phyloP scores from a whole-genome alignment of 1,284 basidiomycete genomes.

The Earliella scabrosa region DNA sequence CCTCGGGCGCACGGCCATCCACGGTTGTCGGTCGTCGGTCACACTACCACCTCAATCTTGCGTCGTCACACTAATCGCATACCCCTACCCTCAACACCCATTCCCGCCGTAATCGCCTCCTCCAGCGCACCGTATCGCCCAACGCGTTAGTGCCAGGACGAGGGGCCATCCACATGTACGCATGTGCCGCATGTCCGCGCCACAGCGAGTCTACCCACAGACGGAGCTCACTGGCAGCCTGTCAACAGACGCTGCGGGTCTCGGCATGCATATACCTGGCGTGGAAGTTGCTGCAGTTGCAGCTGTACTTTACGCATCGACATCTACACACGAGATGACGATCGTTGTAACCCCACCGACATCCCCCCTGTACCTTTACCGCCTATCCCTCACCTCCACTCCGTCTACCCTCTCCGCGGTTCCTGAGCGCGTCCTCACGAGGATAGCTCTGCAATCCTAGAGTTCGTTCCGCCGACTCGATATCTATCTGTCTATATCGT shows the following conservation, averaged over 20 bases:
- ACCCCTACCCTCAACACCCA: not conserved
- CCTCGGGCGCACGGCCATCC: constrained; percentile 15
- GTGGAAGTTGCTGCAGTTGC: not conserved
- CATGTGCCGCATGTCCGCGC: constrained; percentile 3
- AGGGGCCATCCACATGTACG: not conserved
- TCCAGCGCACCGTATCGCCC: constrained; percentile 1
- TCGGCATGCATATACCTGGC: not conserved
- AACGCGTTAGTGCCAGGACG: not conserved
- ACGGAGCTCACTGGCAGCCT: not conserved
- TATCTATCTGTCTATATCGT: not conserved
- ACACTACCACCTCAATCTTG: constrained; percentile 22
- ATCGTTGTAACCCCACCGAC: not conserved
- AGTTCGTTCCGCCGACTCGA: too few species aligned
- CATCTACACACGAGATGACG: not conserved
- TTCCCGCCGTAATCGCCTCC: constrained; percentile 1
- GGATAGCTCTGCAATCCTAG: too few species aligned
- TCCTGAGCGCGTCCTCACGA: not conserved
- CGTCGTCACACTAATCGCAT: constrained; percentile 9
- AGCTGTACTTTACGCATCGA: constrained; percentile 1
- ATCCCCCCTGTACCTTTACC: not conserved
- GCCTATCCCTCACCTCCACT: not conserved
- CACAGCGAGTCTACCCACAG: not conserved
- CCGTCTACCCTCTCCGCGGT: not conserved
- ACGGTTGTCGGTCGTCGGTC: constrained; percentile 22
- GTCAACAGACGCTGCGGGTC: not conserved